phyloP scores from a whole-genome alignment of 257 asterid species.

The Solanum pennellii region DNA sequence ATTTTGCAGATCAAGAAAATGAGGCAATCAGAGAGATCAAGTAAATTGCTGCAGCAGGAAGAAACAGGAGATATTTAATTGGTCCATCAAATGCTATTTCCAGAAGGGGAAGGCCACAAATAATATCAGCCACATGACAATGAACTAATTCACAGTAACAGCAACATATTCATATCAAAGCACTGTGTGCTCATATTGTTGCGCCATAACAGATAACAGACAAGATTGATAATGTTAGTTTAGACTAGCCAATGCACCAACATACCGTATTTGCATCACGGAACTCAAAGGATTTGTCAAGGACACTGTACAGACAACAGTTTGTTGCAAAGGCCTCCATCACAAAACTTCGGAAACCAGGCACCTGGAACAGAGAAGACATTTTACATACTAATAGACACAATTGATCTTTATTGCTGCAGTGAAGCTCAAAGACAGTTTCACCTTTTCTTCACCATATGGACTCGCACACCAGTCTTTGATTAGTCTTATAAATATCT shows the following conservation, averaged over 20 bases:
- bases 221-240: background rate
- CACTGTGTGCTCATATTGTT: background rate
- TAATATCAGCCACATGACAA: background rate
- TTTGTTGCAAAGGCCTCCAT: conserved; percentile 70
- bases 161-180: background rate
- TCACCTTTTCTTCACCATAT: conserved; percentile 67
- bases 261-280: conserved; percentile 94
- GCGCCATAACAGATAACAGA: background rate
- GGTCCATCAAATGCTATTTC: background rate
- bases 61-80: background rate
- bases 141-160: background rate
- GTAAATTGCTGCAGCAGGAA: background rate
- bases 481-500: conserved; percentile 75
- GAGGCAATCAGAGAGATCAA: background rate
- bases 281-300: conserved; percentile 83
- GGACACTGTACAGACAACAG: conserved; percentile 89
- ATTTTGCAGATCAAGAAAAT: background rate
- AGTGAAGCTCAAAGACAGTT: background rate
- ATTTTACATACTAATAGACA: conserved; percentile 11
- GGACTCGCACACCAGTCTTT: conserved; percentile 79
- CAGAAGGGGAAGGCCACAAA: background rate
- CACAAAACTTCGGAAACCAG: conserved; percentile 72
- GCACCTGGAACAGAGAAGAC: conserved; percentile 49
- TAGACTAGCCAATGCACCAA: background rate
- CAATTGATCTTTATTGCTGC: background rate